Evolutionary conservation across 2,329 filamentous ascomycete genomes (phyloP), one percentile per base, ranked within the genome.

Genomic region (Trichothecium roseum): DNA sequence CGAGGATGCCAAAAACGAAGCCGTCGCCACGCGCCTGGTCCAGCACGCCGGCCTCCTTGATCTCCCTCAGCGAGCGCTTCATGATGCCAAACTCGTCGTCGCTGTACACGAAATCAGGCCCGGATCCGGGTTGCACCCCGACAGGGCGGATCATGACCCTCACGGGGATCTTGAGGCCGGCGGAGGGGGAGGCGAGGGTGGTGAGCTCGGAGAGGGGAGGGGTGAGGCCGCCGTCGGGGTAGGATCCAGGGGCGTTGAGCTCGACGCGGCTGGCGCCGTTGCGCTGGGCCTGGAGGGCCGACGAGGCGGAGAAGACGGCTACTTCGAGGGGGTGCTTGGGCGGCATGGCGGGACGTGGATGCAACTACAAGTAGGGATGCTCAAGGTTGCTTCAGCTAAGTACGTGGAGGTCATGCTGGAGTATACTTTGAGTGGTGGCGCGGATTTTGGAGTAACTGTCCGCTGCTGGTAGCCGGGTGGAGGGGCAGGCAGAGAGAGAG

Each of bases 121-220:
- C 29, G 17, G 2, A 28, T 15, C 18, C 42, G 45, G 14, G 45
- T 39, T 35, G 42, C 14, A 31, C 16, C 14, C 34, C 28, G 20
- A 30, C 59, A 63, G 5, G 70, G 69, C 72, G 66, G 41, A 77
- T 69, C 67, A 74, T 74, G 47, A 76, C 46, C 28, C 69, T 67
- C 27, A 74, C 46, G 1, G 69, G 61, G 18, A 65, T 52, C 9
- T 50, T 35, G 18, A 55, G 39, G 20, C 20, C 20, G 6, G 6
- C 20, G 37, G 44, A 37, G 24, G 37, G 24, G 15, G 43, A 42
- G 18, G 65, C 48, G 3, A 38, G 37, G 2, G 40, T 30, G n/a
- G 20, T 10, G 29, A 72, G 54, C 14, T 69, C 62, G 8, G 52
- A 43, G 3, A 62, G 18, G 1, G 57, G 45, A 3, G 72, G 72